These are phyloP conservation scores for Colletotrichum agaves DNA, from an alignment of 2,329 filamentous ascomycete species.

Conservation along the genomic window DNA sequence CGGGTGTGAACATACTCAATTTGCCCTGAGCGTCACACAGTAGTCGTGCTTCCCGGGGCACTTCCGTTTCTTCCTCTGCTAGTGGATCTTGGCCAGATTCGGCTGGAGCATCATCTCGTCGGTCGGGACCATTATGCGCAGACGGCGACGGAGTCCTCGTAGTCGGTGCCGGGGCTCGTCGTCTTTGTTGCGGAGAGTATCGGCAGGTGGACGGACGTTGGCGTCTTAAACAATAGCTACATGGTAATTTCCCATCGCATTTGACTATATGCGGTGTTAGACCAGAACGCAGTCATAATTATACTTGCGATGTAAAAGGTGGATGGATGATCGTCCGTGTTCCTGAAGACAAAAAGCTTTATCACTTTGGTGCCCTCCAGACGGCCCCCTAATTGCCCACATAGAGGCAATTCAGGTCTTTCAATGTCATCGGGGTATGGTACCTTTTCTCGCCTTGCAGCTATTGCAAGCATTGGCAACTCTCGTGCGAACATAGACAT, in stretches of 20 bases:
- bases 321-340: background rate
- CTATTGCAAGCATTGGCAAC: conserved; percentile 65
- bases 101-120: background rate
- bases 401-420: background rate
- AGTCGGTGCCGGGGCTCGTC: conserved; percentile 44
- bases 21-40: conserved; percentile 64
- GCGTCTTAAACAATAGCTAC: conserved; percentile 59
- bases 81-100: conserved; percentile 39
- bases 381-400: background rate
- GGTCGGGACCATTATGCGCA: conserved; percentile 21
- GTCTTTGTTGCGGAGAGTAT: conserved; percentile 58
- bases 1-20: conserved; percentile 45
- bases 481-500: conserved; percentile 47
- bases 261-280: conserved; percentile 50
- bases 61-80: conserved; percentile 64
- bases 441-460: conserved; percentile 62
- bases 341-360: too few relatives aligned
- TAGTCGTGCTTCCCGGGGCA: conserved; percentile 63
- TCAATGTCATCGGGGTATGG: background rate
- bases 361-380: too few relatives aligned
- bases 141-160: conserved; percentile 34
- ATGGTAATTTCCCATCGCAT: conserved; percentile 65
- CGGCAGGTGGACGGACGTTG: conserved; percentile 56
- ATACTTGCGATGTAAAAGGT: background rate
- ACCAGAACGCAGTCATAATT: background rate